A percentile compares a stretch with the other conserved stretches of the same genome.
phyloP scores from a whole-genome alignment of 2,329 filamentous ascomycete genomes.

The Akanthomyces uredinophilus region DNA sequence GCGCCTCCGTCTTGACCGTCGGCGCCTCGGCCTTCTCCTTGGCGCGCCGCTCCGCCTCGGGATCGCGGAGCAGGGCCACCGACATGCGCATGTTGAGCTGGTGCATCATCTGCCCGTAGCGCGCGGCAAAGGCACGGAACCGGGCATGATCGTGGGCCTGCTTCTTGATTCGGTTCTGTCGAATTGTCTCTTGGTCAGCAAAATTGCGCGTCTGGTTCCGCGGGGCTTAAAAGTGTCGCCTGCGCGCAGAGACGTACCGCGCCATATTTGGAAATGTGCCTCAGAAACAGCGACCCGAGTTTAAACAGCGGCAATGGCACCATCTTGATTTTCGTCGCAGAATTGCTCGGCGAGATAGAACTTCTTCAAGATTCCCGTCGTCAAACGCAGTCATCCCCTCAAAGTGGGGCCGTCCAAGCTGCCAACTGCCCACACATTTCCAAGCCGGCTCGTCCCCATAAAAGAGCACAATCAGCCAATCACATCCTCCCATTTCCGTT shows the following conservation, averaged over 20 bases:
- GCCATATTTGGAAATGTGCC: constrained; percentile 64
- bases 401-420: constrained; percentile 10
- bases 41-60: constrained; percentile 51
- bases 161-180: constrained; percentile 59
- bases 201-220: not conserved
- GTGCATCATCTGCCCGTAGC: constrained; percentile 59
- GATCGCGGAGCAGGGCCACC: constrained; percentile 54
- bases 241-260: constrained; percentile 45
- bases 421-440: constrained; percentile 5
- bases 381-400: constrained; percentile 3
- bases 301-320: constrained; percentile 64
- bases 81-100: constrained; percentile 62
- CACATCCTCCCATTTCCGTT: constrained; percentile 17
- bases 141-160: constrained; percentile 60
- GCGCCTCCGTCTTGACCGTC: constrained; percentile 61
- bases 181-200: not conserved
- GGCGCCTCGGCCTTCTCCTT: constrained; percentile 59
- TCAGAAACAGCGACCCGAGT: constrained; percentile 58
- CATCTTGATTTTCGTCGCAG: constrained; percentile 36
- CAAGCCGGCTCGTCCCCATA: not conserved
- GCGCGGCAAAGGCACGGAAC: constrained; percentile 56
- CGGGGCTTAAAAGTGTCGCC: not conserved
- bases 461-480: not conserved
- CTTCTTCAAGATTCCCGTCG: not conserved
- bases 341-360: not conserved